These are phyloP conservation scores for Naganishia randhawae DNA, from an alignment of 768 basidiomycete genomes.

Conservation along the genomic window DNA sequence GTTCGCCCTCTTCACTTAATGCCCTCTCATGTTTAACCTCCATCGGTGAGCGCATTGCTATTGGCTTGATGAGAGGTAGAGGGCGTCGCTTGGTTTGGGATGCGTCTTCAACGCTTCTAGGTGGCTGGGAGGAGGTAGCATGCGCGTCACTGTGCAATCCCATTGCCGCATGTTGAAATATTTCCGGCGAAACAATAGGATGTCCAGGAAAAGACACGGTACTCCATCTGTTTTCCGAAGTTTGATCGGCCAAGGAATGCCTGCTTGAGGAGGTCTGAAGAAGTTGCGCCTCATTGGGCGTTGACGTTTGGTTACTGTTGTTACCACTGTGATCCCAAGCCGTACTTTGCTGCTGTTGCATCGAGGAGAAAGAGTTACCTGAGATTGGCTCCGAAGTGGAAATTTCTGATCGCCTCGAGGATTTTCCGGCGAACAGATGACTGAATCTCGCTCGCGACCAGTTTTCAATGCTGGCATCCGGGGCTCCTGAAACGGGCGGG, in stretches of 20 bases:
- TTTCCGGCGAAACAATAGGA: neutral
- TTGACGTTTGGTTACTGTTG: neutral
- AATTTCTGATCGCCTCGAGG: neutral
- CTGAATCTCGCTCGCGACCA: conserved; percentile 4
- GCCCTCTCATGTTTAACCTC: neutral
- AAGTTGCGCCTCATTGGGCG: neutral
- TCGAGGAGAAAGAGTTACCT: conserved; percentile 1
- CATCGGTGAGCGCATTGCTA: neutral
- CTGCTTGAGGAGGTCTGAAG: neutral
- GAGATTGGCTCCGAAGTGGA: conserved; percentile 1
- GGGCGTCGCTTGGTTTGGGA: neutral
- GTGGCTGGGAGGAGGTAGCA: neutral
- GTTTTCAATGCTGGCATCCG: neutral
- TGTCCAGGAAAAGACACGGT: neutral
- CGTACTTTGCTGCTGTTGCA: conserved; percentile 8
- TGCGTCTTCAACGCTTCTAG: neutral
- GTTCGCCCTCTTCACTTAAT: neutral
- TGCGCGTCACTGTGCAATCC: neutral
- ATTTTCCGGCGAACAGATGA: neutral
- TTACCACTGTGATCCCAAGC: neutral
- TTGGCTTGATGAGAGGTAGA: neutral
- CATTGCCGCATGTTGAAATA: neutral
- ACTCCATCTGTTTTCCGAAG: conserved; percentile 4
- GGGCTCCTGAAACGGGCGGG: neutral
- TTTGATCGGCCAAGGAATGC: neutral